A percentile compares a stretch with the other conserved stretches of the same genome.
phyloP scores from a whole-genome alignment of 768 basidiomycete genomes.

The Calocera viscosa region DNA sequence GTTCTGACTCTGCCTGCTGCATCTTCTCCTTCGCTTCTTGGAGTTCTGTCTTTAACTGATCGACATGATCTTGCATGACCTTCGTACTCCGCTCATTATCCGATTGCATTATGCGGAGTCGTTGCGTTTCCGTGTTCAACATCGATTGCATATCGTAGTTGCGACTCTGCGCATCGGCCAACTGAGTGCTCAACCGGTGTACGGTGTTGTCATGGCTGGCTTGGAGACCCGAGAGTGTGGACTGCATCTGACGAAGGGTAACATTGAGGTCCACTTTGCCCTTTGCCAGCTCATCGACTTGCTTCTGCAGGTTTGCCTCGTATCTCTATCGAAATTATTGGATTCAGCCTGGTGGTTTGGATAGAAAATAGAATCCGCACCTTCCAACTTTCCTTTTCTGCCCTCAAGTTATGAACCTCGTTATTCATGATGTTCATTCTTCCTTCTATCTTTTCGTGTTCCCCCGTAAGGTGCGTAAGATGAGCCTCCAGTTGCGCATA shows the following conservation, averaged over 20 bases:
- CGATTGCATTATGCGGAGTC: background rate
- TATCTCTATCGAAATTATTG: background rate
- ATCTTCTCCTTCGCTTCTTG: constrained; percentile 76
- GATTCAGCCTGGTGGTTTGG: no score
- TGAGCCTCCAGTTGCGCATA: background rate
- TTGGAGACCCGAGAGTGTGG: background rate
- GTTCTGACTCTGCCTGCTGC: constrained; percentile 56
- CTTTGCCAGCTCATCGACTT: background rate
- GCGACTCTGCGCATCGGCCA: background rate
- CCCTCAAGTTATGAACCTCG: constrained; percentile 75
- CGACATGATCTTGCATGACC: constrained; percentile 51
- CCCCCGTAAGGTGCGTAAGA: constrained; percentile 16
- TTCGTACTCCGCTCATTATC: background rate
- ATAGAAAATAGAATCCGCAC: no score
- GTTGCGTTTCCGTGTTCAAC: constrained; percentile 56
- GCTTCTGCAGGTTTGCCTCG: background rate
- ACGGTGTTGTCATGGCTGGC: background rate
- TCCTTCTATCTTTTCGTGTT: constrained; percentile 17
- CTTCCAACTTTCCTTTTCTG: constrained; percentile 92
- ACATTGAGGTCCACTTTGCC: background rate
- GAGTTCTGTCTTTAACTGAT: constrained; percentile 47
- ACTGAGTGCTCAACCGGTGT: background rate
- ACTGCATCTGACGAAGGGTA: background rate
- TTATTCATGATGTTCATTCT: constrained; percentile 41
- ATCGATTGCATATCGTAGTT: constrained; percentile 57